Percentiles rank a stretch among this genome's conserved stretches.
Evolutionary conservation across 1,284 basidiomycete genomes (phyloP).

Genomic region (Ustilago cynodontis): DNA sequence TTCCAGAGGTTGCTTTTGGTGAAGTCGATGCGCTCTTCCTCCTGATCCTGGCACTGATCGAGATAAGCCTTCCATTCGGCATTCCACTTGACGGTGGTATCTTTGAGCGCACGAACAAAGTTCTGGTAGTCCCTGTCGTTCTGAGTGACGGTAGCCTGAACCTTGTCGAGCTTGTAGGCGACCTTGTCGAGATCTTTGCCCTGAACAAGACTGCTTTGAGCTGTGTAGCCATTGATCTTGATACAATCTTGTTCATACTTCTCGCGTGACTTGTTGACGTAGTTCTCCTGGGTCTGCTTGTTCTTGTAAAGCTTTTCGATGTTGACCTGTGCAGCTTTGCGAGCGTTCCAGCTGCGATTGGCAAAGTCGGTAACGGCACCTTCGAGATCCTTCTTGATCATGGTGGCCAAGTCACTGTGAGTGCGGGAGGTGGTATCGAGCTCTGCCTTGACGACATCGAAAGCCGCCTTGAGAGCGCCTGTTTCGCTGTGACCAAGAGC

Average conservation of each 20-base stretch:
- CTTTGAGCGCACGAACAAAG: constrained; percentile 83
- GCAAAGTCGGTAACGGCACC: constrained; percentile 67
- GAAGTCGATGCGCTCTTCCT: constrained; percentile 92
- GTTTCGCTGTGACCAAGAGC: constrained; percentile 88
- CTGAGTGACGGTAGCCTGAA: constrained; percentile 85
- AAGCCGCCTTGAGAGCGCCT: constrained; percentile 83
- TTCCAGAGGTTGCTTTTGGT: constrained; percentile 96
- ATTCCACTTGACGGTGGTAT: constrained; percentile 89
- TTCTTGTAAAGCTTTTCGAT: constrained; percentile 68
- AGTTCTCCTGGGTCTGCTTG: constrained; percentile 67
- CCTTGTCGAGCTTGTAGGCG: constrained; percentile 85
- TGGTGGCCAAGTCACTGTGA: constrained; percentile 79
- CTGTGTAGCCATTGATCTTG: constrained; percentile 94
- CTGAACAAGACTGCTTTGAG: constrained; percentile 90
- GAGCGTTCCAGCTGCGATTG: constrained; percentile 54
- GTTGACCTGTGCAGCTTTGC: constrained; percentile 57
- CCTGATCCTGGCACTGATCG: constrained; percentile 88
- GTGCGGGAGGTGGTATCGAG: constrained; percentile 83
- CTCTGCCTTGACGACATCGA: constrained; percentile 83
- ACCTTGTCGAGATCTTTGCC: constrained; percentile 94
- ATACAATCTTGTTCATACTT: constrained; percentile 95
- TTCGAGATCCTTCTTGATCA: constrained; percentile 84
- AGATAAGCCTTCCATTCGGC: constrained; percentile 81
- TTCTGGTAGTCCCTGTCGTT: constrained; percentile 85
- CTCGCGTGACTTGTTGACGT: constrained; percentile 78